These are phyloP conservation scores for Ligustrum vulgare DNA, from an alignment of 257 asterid genomes.

Conservation along the genomic window DNA sequence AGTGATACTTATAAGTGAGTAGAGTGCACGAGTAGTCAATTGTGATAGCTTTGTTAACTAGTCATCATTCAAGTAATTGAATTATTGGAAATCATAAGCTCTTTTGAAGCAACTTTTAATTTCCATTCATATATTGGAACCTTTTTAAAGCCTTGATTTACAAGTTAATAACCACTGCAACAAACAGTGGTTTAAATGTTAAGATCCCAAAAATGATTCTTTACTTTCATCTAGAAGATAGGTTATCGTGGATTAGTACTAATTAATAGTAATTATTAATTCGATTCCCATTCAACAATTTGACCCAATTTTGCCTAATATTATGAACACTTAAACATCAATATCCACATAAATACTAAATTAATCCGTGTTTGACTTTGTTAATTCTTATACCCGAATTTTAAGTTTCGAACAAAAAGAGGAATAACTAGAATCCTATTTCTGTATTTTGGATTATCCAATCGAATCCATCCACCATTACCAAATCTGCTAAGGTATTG, in stretches of 20 bases:
- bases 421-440: background rate
- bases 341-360: background rate
- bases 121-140: background rate
- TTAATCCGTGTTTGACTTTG: background rate
- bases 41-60: conserved; percentile 28
- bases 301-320: background rate
- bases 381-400: background rate
- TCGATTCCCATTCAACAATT: background rate
- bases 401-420: conserved; percentile 25
- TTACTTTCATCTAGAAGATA: conserved; percentile 36
- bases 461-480: conserved; percentile 42
- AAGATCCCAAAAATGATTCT: conserved; percentile 37
- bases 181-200: conserved; percentile 25
- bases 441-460: conserved; percentile 32
- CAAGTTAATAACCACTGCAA: conserved; percentile 42
- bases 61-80: conserved; percentile 26
- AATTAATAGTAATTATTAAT: background rate
- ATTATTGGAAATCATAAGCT: conserved; percentile 20
- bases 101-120: conserved; percentile 24
- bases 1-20: background rate
- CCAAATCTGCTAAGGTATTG: conserved; percentile 12
- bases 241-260: conserved; percentile 17
- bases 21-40: background rate
- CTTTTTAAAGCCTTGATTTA: conserved; percentile 36
- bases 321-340: background rate